These are phyloP conservation scores for Parietichytrium sp. DNA, from an alignment of 108 stramenopile species.

Conservation along the genomic window DNA sequence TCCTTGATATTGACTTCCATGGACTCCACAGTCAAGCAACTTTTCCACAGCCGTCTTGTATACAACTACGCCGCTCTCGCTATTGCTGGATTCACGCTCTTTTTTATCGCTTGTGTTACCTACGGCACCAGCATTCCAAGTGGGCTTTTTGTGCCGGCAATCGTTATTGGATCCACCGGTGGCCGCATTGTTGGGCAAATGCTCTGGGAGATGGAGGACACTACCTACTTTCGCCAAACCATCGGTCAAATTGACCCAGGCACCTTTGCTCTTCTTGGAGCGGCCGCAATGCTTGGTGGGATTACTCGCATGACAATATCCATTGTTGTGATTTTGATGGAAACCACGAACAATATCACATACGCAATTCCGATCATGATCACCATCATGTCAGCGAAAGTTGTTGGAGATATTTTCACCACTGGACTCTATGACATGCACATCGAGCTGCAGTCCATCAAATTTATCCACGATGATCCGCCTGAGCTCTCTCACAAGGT, in stretches of 20 bases:
- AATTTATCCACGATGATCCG: constrained; percentile 61
- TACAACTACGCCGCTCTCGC: constrained; percentile 54
- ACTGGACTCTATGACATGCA: constrained; percentile 96
- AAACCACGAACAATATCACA: constrained; percentile 96
- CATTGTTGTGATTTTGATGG: constrained; percentile 89
- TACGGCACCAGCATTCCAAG: constrained; percentile 72
- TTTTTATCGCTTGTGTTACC: constrained; percentile 56
- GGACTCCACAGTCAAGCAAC: constrained; percentile 54
- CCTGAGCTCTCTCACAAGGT: constrained; percentile 42
- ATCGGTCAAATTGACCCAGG: constrained; percentile 69
- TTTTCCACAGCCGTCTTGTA: constrained; percentile 62
- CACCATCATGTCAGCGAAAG: constrained; percentile 88
- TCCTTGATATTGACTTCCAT: constrained; percentile 67
- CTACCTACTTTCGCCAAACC: constrained; percentile 82
- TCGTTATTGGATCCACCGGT: constrained; percentile 61
- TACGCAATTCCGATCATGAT: constrained; percentile 97
- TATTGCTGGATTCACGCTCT: constrained; percentile 54
- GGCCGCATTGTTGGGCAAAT: constrained; percentile 59
- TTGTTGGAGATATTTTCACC: constrained; percentile 95
- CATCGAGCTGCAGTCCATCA: constrained; percentile 61
- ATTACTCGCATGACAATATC: constrained; percentile 99
- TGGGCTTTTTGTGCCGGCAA: constrained; percentile 69
- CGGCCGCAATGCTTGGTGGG: constrained; percentile 89
- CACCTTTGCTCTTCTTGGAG: constrained; percentile 93
- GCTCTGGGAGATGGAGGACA: constrained; percentile 65